Conservation (phyloP, 768 basidiomycete genomes). For the Mycena pura region DNA sequence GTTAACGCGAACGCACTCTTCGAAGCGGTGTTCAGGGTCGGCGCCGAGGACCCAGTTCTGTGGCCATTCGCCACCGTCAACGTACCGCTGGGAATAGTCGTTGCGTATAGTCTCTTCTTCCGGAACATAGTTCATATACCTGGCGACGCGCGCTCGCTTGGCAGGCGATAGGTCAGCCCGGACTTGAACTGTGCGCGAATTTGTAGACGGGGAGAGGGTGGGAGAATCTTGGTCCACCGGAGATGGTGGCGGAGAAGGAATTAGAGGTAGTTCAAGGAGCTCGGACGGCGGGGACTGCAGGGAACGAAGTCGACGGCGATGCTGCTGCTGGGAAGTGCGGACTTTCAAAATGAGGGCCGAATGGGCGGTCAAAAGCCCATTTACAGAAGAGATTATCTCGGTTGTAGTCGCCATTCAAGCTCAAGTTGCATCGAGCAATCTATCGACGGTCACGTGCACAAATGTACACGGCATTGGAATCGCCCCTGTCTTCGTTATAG, state of each 20-base stretch:
- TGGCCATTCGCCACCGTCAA: constrained; percentile 91
- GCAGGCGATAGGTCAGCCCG: constrained; percentile 60
- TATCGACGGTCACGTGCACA: too few species aligned
- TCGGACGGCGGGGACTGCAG: constrained; percentile 63
- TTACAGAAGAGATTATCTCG: constrained; percentile 65
- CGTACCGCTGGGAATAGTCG: constrained; percentile 91
- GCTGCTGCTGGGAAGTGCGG: constrained; percentile 59
- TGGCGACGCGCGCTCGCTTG: constrained; percentile 72
- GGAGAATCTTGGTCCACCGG: constrained; percentile 51
- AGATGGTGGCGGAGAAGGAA: constrained; percentile 63
- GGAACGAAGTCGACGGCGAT: constrained; percentile 61
- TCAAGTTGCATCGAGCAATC: neutral
- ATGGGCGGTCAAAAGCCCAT: constrained; percentile 69
- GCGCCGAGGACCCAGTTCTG: constrained; percentile 94
- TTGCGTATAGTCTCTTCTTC: constrained; percentile 97
- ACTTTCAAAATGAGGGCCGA: constrained; percentile 62
- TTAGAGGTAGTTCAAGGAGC: constrained; percentile 61
- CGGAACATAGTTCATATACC: constrained; percentile 84
- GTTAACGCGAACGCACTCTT: constrained; percentile 73
- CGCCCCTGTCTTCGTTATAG: too few species aligned
- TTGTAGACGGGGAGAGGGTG: constrained; percentile 50
- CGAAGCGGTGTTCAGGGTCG: constrained; percentile 86
- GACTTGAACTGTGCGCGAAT: constrained; percentile 40
- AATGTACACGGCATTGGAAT: too few species aligned
- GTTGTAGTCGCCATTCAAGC: constrained; percentile 40